Evolutionary conservation across 192 early-diverging fungal species (phyloP), one percentile per base, ranked within the genome.

Genomic region (Umbelopsis sp.): DNA sequence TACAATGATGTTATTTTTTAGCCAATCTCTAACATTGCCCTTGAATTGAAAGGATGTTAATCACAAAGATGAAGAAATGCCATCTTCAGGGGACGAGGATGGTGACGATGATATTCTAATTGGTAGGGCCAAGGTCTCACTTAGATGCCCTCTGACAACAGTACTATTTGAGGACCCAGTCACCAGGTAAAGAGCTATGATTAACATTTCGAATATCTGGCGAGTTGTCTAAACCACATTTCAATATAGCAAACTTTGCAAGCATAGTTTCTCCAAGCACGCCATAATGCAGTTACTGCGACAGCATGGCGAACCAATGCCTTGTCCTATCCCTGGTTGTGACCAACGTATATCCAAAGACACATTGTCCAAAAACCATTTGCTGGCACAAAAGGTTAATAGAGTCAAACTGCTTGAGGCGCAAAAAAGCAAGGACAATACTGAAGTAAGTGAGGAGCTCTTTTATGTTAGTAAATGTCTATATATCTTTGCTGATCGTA

Each of bases 71-170:
- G 73, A 70, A 64, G 16, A 37, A 8, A 74, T 78, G 73, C 73
- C 72, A 35, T 4, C 46, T 10, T 47, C 68, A 22, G 35, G 12
- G 15, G 48, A 67, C 23, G 44, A 61, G 13, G 27, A 68, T 21
- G 65, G 48, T 3, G 72, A 78, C 53, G 75, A 77, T 46, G 77
- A 78, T 51, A 64, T 78, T 67, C 52, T 78, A 12, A 20, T 78
- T 16, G 52, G 69, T 15, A 20, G 18, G 16, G 49, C 72, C 4
- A 78, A 71, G 49, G 45, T 61, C 12, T 78, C 73, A 25, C 35
- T 78, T 9, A 15, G 9, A 66, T 78, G 77, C 22, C 77, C 77
- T 16, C 20, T 78, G 22, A 78, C 77, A 15, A 78, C 77, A 1
- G 53, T 74, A 22, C 50, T 64, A 33, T 69, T 74, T 10, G 72